A percentile compares a stretch with the other conserved stretches of the same genome.
Conservation (phyloP, 73 alveolate genomes). For the Paramecium primaurelia region DNA sequence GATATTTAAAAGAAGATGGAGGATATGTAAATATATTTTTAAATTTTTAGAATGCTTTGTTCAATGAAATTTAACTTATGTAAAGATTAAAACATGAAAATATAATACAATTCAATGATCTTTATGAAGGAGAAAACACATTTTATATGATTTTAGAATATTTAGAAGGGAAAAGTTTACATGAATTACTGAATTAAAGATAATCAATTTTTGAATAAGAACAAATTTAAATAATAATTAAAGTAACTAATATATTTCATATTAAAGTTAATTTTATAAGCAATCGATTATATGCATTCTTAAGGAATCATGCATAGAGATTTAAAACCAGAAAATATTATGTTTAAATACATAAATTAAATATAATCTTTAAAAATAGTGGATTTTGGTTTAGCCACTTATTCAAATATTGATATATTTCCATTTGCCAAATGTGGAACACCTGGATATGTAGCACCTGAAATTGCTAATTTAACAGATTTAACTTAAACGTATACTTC, state of each 20-base stretch:
- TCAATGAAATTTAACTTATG: constrained; percentile 28
- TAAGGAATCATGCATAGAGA: constrained; percentile 30
- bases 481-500: background rate
- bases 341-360: background rate
- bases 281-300: background rate
- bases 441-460: constrained; percentile 66
- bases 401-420: background rate
- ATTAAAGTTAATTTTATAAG: background rate
- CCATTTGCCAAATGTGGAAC: constrained; percentile 60
- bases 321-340: constrained; percentile 38
- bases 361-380: background rate
- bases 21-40: background rate
- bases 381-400: constrained; percentile 54
- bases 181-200: constrained; percentile 13
- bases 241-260: background rate
- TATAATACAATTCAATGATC: background rate
- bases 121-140: constrained; percentile 20
- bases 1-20: constrained; percentile 19
- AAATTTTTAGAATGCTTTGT: background rate
- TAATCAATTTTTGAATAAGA: background rate
- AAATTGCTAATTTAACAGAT: constrained; percentile 53
- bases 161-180: constrained; percentile 30
- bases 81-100: background rate
- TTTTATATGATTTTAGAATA: constrained; percentile 18
- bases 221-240: background rate